A percentile compares a stretch with the other conserved stretches of the same genome.
These are phyloP conservation scores for Gynochthodes officinalis DNA, from an alignment of 257 asterid genomes.

Conservation along the genomic window DNA sequence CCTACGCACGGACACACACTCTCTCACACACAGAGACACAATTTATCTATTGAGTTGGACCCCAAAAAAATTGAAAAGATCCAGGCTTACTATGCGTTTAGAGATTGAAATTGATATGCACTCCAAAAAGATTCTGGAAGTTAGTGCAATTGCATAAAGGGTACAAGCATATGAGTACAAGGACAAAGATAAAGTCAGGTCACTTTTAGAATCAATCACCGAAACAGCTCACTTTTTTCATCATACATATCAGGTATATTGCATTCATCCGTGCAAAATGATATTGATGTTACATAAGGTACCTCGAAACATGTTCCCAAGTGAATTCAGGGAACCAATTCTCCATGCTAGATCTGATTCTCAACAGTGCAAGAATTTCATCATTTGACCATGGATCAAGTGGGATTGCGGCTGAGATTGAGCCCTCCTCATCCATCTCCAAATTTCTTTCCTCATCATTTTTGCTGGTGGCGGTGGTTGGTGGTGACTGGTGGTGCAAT, in stretches of 20 bases:
- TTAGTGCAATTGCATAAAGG: constrained; percentile 7
- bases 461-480: constrained; percentile 9
- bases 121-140: constrained; percentile 8
- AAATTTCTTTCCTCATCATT: constrained; percentile 16
- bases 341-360: constrained; percentile 69
- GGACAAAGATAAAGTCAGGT: constrained; percentile 7
- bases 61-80: not conserved
- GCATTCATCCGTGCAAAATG: not conserved
- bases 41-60: not conserved
- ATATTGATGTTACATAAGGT: not conserved
- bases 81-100: not conserved
- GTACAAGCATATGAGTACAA: constrained; percentile 13
- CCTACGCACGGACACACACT: not conserved
- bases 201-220: constrained; percentile 18
- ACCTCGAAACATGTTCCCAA: constrained; percentile 89
- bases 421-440: constrained; percentile 24
- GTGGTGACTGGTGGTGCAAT: constrained; percentile 12
- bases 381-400: constrained; percentile 49
- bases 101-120: constrained; percentile 1
- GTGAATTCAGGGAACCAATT: constrained; percentile 65
- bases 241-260: not conserved
- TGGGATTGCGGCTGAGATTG: constrained; percentile 16
- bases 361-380: constrained; percentile 59
- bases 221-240: constrained; percentile 7
- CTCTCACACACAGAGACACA: not conserved